phyloP scores from a whole-genome alignment of 1,284 basidiomycete species.

The Agaricales sp. region DNA sequence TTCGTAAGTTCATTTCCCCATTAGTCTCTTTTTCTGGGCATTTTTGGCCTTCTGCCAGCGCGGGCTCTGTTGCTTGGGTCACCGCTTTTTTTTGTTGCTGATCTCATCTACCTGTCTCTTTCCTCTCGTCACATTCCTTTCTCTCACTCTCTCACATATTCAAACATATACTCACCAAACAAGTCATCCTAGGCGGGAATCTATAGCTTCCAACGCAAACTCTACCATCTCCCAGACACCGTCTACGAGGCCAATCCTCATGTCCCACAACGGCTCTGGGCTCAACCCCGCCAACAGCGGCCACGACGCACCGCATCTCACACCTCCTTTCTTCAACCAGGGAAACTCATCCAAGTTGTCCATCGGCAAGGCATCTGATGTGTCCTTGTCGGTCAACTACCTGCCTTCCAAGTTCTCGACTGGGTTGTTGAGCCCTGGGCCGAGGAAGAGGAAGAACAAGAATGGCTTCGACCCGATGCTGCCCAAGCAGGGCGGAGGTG shows the following conservation, averaged over 20 bases:
- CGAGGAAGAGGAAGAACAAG: constrained; percentile 24
- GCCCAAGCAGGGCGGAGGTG: constrained; percentile 50
- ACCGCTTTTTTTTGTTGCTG: no score
- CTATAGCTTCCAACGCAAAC: constrained; percentile 12
- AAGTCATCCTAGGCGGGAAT: no score
- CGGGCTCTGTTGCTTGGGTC: no score
- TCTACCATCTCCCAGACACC: constrained; percentile 23
- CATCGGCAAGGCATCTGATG: not conserved
- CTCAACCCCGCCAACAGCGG: not conserved
- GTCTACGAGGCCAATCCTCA: constrained; percentile 25
- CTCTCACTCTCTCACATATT: no score
- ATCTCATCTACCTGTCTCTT: no score
- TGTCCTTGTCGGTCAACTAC: constrained; percentile 48
- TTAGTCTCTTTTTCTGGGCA: no score
- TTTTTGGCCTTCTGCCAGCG: no score
- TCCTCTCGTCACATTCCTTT: no score
- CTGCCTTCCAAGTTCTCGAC: constrained; percentile 55
- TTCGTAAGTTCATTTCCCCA: no score
- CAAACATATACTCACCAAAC: no score
- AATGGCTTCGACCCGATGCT: constrained; percentile 17
- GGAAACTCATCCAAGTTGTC: not conserved
- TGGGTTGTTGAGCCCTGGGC: constrained; percentile 26
- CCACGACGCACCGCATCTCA: not conserved
- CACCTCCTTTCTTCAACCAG: not conserved
- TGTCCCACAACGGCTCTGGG: no score